Evolutionary conservation across 2,329 filamentous ascomycete genomes (phyloP).

Genomic region (Xylariaceae sp.): DNA sequence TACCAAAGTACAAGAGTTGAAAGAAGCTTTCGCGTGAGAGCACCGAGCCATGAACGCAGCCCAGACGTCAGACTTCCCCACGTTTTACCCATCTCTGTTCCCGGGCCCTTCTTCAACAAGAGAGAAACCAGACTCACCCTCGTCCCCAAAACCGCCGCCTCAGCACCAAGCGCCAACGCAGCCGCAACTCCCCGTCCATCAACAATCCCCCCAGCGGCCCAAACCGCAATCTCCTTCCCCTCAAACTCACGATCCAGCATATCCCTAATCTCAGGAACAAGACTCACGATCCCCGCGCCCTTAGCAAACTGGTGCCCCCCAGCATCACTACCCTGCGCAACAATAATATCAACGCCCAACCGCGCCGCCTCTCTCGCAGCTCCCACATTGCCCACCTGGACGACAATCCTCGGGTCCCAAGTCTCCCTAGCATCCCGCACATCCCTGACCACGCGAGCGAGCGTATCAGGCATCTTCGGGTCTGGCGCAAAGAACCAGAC

Average conservation of each 20-base stretch:
- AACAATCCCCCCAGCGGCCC: constrained; percentile 50
- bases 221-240: constrained; percentile 29
- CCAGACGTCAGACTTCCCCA: no score
- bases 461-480: constrained; percentile 26
- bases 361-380: constrained; percentile 41
- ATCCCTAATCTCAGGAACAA: constrained; percentile 49
- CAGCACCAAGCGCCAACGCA: constrained; percentile 42
- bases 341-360: constrained; percentile 44
- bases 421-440: constrained; percentile 7
- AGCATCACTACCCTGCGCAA: constrained; percentile 52
- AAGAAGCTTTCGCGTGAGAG: no score
- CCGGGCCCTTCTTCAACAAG: neutral
- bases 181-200: constrained; percentile 47
- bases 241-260: constrained; percentile 30
- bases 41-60: no score
- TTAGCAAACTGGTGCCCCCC: constrained; percentile 50
- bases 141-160: constrained; percentile 28
- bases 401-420: constrained; percentile 43
- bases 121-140: constrained; percentile 21
- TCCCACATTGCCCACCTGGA: constrained; percentile 49
- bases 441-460: constrained; percentile 19
- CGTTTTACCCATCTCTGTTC: no score
- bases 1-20: neutral
- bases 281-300: constrained; percentile 44
- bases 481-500: constrained; percentile 67